Conservation (phyloP, 371 early-diverging fungal species). For the Mucor mucedo region DNA sequence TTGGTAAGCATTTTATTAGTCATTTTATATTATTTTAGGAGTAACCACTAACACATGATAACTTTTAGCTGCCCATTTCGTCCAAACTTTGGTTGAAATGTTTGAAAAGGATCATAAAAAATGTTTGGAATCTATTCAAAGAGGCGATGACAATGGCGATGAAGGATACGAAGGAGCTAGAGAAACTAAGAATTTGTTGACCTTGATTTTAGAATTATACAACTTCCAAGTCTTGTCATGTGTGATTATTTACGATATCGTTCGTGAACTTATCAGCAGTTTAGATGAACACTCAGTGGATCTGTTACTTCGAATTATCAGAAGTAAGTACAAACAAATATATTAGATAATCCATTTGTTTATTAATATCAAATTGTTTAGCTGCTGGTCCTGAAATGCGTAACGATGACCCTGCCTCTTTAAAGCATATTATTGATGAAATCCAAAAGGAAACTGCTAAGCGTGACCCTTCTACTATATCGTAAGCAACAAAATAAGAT, state of each 20-base stretch:
- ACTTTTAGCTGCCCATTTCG: slow-evolving; percentile 75
- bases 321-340: slow-evolving; percentile 52
- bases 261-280: slow-evolving; percentile 69
- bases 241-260: slow-evolving; percentile 86
- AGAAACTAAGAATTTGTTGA: slow-evolving; percentile 80
- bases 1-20: slow-evolving; percentile 54
- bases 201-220: slow-evolving; percentile 85
- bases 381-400: slow-evolving; percentile 89
- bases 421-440: slow-evolving; percentile 84
- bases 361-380: slow-evolving; percentile 11
- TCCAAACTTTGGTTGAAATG: slow-evolving; percentile 82
- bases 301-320: slow-evolving; percentile 82
- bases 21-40: not conserved
- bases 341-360: not conserved
- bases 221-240: slow-evolving; percentile 89
- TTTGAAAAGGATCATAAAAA: slow-evolving; percentile 58
- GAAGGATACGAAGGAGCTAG: slow-evolving; percentile 59
- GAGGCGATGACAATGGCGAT: slow-evolving; percentile 46
- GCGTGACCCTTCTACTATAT: slow-evolving; percentile 45
- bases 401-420: slow-evolving; percentile 87
- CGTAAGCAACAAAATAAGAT: slow-evolving; percentile 37
- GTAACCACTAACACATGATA: slow-evolving; percentile 1
- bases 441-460: slow-evolving; percentile 67
- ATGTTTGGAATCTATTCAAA: slow-evolving; percentile 33
- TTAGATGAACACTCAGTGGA: slow-evolving; percentile 87